phyloP scores from a whole-genome alignment of 208 protist genomes.

The Herpetomonas samuelpessoai region DNA sequence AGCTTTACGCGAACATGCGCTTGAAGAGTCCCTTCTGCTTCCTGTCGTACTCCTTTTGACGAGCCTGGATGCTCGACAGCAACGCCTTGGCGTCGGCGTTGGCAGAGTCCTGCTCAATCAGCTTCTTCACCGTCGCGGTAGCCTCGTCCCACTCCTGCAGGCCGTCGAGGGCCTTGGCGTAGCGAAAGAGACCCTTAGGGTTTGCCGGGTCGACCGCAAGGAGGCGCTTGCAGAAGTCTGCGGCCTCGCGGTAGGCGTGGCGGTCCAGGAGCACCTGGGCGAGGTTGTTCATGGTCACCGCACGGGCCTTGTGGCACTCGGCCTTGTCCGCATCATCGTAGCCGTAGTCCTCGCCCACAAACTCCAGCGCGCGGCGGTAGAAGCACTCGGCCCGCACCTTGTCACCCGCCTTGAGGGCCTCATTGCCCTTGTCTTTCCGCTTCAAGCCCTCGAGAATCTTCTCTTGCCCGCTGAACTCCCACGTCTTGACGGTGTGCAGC shows the following conservation, averaged over 20 bases:
- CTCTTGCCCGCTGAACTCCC: constrained; percentile 53
- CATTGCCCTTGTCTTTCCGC: constrained; percentile 82
- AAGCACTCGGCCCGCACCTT: constrained; percentile 59
- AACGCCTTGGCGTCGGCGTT: constrained; percentile 64
- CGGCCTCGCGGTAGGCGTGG: constrained; percentile 41
- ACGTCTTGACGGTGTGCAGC: constrained; percentile 55
- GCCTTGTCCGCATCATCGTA: constrained; percentile 51
- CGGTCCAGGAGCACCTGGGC: constrained; percentile 72
- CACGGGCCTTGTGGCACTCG: constrained; percentile 43
- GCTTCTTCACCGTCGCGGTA: constrained; percentile 26
- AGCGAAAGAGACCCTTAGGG: constrained; percentile 72
- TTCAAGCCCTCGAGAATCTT: constrained; percentile 63
- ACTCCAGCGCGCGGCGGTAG: constrained; percentile 86
- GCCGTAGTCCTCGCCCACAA: constrained; percentile 77
- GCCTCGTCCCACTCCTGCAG: constrained; percentile 77
- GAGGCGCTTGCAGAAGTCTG: constrained; percentile 57
- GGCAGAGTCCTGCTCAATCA: constrained; percentile 49
- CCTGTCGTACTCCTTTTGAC: constrained; percentile 63
- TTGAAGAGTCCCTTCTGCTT: constrained; percentile 80
- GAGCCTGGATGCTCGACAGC: constrained; percentile 37
- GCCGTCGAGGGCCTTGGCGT: constrained; percentile 61
- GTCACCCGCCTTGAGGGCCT: constrained; percentile 63
- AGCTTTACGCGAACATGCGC: constrained; percentile 75
- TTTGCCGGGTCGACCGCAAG: constrained; percentile 59
- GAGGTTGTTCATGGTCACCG: constrained; percentile 67